Evolutionary conservation across 768 basidiomycete genomes (phyloP).

Genomic region (Psilocybe cubensis): DNA sequence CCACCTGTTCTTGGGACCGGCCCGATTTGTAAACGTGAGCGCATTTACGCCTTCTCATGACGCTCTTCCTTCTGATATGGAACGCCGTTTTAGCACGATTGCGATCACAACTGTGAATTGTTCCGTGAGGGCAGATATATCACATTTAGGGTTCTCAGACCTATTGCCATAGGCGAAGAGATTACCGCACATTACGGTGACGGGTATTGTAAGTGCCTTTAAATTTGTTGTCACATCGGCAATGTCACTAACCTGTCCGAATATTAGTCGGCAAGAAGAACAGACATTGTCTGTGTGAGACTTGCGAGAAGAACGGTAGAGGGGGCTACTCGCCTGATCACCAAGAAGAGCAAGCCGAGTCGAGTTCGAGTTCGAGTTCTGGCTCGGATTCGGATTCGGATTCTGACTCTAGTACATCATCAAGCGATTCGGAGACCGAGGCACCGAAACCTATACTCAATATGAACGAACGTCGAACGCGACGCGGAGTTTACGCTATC

Average conservation of each 20-base stretch:
- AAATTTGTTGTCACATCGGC: constrained; percentile 20
- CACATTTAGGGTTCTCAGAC: constrained; percentile 82
- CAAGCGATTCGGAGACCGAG: constrained; percentile 44
- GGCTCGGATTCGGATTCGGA: constrained; percentile 56
- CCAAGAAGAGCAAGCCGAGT: constrained; percentile 41
- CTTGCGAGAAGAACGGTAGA: constrained; percentile 74
- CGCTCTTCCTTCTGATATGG: constrained; percentile 26
- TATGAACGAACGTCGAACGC: constrained; percentile 79
- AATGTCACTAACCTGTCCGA: constrained; percentile 15
- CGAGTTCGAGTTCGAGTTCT: constrained; percentile 49
- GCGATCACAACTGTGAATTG: constrained; percentile 86
- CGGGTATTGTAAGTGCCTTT: constrained; percentile 75
- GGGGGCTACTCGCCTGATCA: constrained; percentile 75
- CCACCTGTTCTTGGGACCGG: constrained; percentile 88
- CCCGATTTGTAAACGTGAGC: constrained; percentile 90
- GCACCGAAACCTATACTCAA: constrained; percentile 50
- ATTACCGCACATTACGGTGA: constrained; percentile 91
- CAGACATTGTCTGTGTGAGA: constrained; percentile 76
- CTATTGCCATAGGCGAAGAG: constrained; percentile 82
- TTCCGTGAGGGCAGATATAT: constrained; percentile 90
- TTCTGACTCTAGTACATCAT: constrained; percentile 45
- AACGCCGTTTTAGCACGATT: constrained; percentile 73
- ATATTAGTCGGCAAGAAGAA: constrained; percentile 44
- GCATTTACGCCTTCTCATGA: constrained; percentile 24
- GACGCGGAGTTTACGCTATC: constrained; percentile 81